Base-by-base conservation (phyloP, 2,329 filamentous ascomycete genomes). In the Corynespora cassiicola region DNA sequence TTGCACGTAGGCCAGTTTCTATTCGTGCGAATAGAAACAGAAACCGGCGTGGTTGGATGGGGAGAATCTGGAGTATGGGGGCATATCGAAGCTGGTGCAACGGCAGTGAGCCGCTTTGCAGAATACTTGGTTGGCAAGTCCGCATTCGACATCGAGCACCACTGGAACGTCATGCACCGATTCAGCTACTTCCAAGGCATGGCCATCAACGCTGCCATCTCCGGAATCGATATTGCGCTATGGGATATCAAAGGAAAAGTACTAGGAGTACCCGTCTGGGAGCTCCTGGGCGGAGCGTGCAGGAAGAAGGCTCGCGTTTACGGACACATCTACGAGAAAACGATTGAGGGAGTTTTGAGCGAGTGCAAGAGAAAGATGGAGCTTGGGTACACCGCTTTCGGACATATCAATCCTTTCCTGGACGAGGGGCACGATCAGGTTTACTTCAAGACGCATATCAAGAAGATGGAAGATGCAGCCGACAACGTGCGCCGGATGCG, bases 151-250 rank as follows among this genome's bases (percentile, higher is more conserved):
- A 34, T 34, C 21, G 31, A 34, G 31, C 31, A 34, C 16, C 31
- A 34, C 16, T 34, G 31, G 31, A 34, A 34, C 21, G 31, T 34
- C 19, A 34, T 34, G 31, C 31, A 34, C 22, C 31, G 31, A 11
- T 34, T 34, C 15, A 17, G 31, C 19, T 34, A 34, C 16, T 34
- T 34, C 31, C 31, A 34, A 28, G 37, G 37, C 31, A 34, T 19
- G 1, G 37, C 32, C 16, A 36, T 40, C 37, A 40, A 36, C 22
- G 31, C 37, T 23, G 37, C 22, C 10, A 34, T 40, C 15, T 40
- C 37, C 7, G 37, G 22, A 5, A 36, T 40, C 19, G 37, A 40
- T 19, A 40, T 40, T 29, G 37, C 37, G 11, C 25, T 40, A 7
- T 40, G 37, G 37, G 37, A 40, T 36, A 19, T n/a, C 31, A 23